These are phyloP conservation scores for Diplotaxis tenuifolia DNA, from an alignment of 345 rosid genomes.

Conservation along the genomic window DNA sequence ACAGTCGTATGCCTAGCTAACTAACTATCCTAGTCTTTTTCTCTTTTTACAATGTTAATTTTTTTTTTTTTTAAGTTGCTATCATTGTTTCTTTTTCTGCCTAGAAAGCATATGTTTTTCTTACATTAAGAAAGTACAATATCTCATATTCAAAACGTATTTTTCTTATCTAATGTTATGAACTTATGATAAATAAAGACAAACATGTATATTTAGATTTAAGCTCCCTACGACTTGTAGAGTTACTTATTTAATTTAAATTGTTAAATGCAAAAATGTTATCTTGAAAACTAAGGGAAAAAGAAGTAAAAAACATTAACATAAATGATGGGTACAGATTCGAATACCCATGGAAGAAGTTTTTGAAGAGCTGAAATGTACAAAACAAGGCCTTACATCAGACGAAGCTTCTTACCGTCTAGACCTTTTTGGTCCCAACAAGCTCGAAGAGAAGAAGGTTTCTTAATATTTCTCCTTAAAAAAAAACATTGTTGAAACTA, in stretches of 20 bases:
- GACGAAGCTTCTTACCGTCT: constrained; percentile 75
- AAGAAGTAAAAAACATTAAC: background rate
- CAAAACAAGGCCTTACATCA: constrained; percentile 51
- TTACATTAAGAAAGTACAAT: background rate
- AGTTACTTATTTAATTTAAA: too few relatives aligned
- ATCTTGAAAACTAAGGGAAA: background rate
- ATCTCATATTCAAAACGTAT: too few relatives aligned
- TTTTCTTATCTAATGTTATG: too few relatives aligned
- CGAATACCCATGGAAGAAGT: constrained; percentile 83
- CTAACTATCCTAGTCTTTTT: background rate
- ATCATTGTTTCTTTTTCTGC: background rate
- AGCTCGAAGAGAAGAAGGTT: constrained; percentile 90
- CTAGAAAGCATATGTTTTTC: background rate
- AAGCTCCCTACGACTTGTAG: too few relatives aligned
- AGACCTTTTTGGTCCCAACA: constrained; percentile 83
- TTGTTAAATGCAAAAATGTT: too few relatives aligned
- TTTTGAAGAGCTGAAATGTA: constrained; percentile 59
- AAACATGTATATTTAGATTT: too few relatives aligned
- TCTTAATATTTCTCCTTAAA: background rate
- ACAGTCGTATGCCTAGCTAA: background rate
- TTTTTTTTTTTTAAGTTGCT: too few relatives aligned
- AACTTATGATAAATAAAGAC: too few relatives aligned
- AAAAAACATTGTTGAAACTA: background rate
- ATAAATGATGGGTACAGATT: constrained; percentile 6
- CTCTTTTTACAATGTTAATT: too few relatives aligned